A percentile compares a stretch with the other conserved stretches of the same genome.
These are phyloP conservation scores for Didymella segeticola DNA, from an alignment of 2,329 filamentous ascomycete species.

Conservation along the genomic window DNA sequence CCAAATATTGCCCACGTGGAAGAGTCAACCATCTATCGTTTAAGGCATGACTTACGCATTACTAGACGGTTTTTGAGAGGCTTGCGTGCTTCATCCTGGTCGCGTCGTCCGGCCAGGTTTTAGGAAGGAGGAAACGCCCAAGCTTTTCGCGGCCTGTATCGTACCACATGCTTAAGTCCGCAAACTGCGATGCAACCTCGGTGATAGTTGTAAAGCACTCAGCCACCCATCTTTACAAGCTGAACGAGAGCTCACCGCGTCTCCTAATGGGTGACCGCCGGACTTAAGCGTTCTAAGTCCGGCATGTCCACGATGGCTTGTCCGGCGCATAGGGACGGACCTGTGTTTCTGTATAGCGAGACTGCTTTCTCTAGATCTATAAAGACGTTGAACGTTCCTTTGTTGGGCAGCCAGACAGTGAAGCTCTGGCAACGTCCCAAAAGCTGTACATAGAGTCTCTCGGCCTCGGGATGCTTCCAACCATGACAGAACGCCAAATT, in stretches of 20 bases:
- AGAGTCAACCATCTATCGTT: too few species aligned
- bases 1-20: neutral
- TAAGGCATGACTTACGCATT: too few species aligned
- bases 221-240: neutral
- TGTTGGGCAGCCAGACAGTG: neutral
- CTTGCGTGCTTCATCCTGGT: too few species aligned
- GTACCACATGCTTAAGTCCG: constrained; percentile 3
- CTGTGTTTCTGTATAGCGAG: neutral
- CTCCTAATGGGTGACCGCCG: neutral
- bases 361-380: neutral
- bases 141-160: neutral
- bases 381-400: neutral
- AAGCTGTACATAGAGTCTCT: neutral
- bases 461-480: constrained; percentile 2
- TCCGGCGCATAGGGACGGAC: neutral
- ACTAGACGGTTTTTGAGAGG: too few species aligned
- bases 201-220: neutral
- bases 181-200: neutral
- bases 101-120: neutral
- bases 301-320: neutral
- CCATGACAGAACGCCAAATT: constrained; percentile 28
- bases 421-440: too few species aligned
- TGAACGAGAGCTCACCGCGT: constrained; percentile 5
- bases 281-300: constrained; percentile 5
- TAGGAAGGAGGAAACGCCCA: neutral